Percentiles rank a stretch among this genome's conserved stretches.
Conservation (phyloP, 352 stramenopile species). For the Phytophthora uliginosa region DNA sequence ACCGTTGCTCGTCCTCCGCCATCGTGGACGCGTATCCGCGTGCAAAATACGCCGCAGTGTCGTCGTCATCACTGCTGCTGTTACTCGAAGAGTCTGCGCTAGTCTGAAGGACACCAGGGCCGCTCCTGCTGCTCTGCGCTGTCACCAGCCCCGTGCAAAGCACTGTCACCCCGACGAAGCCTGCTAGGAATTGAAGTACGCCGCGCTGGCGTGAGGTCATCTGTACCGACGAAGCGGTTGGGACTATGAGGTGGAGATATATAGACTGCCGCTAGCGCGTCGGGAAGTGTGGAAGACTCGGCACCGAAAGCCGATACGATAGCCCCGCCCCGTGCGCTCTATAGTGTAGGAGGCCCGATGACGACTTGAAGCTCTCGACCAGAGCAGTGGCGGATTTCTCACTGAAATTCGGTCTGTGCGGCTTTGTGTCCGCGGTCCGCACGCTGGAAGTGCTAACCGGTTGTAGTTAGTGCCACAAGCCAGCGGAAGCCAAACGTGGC, state of each 20-base stretch:
- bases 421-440: neutral
- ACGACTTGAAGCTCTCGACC: conserved; percentile 11
- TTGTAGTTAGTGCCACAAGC: conserved; percentile 23
- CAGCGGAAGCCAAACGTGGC: conserved; percentile 28
- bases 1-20: conserved; percentile 36
- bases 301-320: conserved; percentile 4
- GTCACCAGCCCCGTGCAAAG: neutral
- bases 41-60: conserved; percentile 40
- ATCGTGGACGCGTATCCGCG: conserved; percentile 44
- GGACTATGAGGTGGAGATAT: conserved; percentile 15
- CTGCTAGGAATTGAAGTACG: conserved; percentile 33
- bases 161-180: conserved; percentile 15
- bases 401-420: conserved; percentile 26
- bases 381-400: conserved; percentile 27
- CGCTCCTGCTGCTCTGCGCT: conserved; percentile 16
- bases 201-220: conserved; percentile 37
- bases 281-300: conserved; percentile 21
- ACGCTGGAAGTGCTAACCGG: conserved; percentile 2
- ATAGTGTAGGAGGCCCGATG: conserved; percentile 20
- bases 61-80: conserved; percentile 15
- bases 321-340: conserved; percentile 13
- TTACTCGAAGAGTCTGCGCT: neutral
- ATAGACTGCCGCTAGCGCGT: conserved; percentile 13
- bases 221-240: conserved; percentile 50
- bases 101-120: conserved; percentile 1